phyloP scores from a whole-genome alignment of 305 asterid species.

The Solanum chacoense region DNA sequence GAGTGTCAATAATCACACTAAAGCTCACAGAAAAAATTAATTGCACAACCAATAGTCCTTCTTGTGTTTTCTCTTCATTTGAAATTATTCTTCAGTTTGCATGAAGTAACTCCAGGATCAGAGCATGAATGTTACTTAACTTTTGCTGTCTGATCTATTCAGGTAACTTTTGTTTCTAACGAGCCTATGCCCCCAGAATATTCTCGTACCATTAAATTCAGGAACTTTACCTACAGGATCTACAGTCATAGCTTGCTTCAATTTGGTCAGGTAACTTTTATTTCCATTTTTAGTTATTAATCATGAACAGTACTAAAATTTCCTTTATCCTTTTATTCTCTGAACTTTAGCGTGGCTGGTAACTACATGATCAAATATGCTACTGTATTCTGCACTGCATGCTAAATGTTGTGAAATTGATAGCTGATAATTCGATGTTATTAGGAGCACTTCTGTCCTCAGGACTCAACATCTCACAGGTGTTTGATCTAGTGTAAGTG shows the following conservation, averaged over 20 bases:
- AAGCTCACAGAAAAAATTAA: not conserved
- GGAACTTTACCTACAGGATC: constrained; percentile 64
- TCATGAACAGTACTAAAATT: not conserved
- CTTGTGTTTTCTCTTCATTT: not conserved
- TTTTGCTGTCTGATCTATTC: constrained; percentile 12
- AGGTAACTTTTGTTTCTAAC: constrained; percentile 77
- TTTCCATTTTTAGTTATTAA: not conserved
- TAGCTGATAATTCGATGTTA: not conserved
- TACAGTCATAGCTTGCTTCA: constrained; percentile 97
- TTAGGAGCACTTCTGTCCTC: not conserved
- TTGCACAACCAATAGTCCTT: not conserved
- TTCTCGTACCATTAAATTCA: constrained; percentile 43
- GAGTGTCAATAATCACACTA: not conserved
- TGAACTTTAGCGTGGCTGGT: not conserved
- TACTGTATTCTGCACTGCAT: not conserved
- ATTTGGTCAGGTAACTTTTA: constrained; percentile 73
- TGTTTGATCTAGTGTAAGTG: not conserved
- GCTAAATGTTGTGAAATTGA: not conserved
- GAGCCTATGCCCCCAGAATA: constrained; percentile 69
- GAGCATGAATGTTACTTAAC: constrained; percentile 1
- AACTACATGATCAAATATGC: not conserved
- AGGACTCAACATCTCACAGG: not conserved
- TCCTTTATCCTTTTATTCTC: not conserved
- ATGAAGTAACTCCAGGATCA: not conserved
- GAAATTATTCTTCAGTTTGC: not conserved